Base-by-base conservation (phyloP, 2,329 filamentous ascomycete species). In the Nigrospora osmanthi region DNA sequence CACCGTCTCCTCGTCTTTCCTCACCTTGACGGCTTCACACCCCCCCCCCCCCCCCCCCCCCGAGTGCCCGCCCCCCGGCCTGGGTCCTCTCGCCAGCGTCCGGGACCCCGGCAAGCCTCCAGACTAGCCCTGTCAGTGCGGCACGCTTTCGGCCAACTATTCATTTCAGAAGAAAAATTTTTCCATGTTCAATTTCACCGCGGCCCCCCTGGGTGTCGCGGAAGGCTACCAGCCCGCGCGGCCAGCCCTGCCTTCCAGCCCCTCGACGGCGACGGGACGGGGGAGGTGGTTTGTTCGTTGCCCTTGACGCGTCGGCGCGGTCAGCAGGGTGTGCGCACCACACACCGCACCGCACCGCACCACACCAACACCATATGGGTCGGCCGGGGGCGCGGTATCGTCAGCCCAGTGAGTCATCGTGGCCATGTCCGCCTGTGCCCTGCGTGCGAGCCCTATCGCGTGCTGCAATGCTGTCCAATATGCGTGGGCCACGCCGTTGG, bases 391-490 rank as follows among this genome's bases (percentile, higher is more conserved):
- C 16, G 16, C 12, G 34, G 17, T 33, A 19, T 41, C 39, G 39
- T 33, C 39, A 33, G 13, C 32, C 6, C 16, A 41, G 39, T 41
- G 39, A 41, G 39, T 41, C 39, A 41, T 34, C 11, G 31, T 15
- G 40, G 33, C 28, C 37, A 35, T 38, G 28, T n/a, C 34, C 50
- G 54, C 52, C 44, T 51, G 48, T 45, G 37, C 48, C 41, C 40
- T 45, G 37, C 36, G 40, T 50, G 43, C 44, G 42, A 38, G 43
- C 44, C 33, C 38, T 51, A 28, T 28, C 23, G 23, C 23, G 42
- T 53, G 50, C 54, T 58, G 56, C 56, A 54, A 52, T 58, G 56
- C 54, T 59, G 57, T 57, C 57, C 54, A 59, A 59, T 52, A 40
- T 53, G 46, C 39, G 38, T 39, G 42, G 34, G 35, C 37, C 34